These are phyloP conservation scores for Lindgomyces ingoldianus DNA, from an alignment of 495 filamentous ascomycete genomes.

Conservation along the genomic window DNA sequence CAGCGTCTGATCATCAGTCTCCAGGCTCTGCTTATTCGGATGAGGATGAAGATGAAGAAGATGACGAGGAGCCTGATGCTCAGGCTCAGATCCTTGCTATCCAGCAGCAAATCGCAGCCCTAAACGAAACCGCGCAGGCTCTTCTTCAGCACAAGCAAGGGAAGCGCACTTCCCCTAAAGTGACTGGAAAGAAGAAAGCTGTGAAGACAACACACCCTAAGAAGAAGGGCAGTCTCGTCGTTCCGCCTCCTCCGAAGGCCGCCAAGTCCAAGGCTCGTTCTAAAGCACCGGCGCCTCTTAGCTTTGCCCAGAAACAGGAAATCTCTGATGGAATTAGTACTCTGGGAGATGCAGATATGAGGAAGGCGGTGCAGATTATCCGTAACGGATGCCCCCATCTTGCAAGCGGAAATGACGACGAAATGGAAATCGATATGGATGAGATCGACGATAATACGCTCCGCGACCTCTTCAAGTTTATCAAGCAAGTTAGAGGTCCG, in stretches of 20 bases:
- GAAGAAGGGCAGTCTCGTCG: slow-evolving; percentile 50
- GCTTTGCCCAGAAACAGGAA: slow-evolving; percentile 79
- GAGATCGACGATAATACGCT: slow-evolving; percentile 73
- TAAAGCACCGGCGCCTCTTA: slow-evolving; percentile 47
- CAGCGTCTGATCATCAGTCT: slow-evolving; percentile 52
- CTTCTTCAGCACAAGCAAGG: slow-evolving; percentile 51
- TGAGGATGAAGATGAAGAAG: slow-evolving; percentile 65
- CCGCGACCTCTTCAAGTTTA: slow-evolving; percentile 71
- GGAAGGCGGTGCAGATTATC: slow-evolving; percentile 83
- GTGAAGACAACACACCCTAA: slow-evolving; percentile 45
- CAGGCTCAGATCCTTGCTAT: slow-evolving; percentile 26
- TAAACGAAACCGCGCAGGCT: slow-evolving; percentile 30
- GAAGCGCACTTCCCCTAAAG: slow-evolving; percentile 52
- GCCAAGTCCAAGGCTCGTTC: slow-evolving; percentile 26
- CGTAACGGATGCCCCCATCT: slow-evolving; percentile 80
- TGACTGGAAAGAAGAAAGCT: slow-evolving; percentile 50
- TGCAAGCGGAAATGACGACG: slow-evolving; percentile 74
- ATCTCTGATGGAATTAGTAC: slow-evolving; percentile 78
- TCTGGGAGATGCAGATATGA: slow-evolving; percentile 71
- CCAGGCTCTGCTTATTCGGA: slow-evolving; percentile 55
- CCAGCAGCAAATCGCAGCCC: slow-evolving; percentile 61
- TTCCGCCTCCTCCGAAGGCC: slow-evolving; percentile 32
- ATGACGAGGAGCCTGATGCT: slow-evolving; percentile 63
- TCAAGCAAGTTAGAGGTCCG: slow-evolving; percentile 55
- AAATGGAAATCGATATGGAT: slow-evolving; percentile 91